phyloP scores from a whole-genome alignment of 345 rosid species.

The Eucalyptus rudis region DNA sequence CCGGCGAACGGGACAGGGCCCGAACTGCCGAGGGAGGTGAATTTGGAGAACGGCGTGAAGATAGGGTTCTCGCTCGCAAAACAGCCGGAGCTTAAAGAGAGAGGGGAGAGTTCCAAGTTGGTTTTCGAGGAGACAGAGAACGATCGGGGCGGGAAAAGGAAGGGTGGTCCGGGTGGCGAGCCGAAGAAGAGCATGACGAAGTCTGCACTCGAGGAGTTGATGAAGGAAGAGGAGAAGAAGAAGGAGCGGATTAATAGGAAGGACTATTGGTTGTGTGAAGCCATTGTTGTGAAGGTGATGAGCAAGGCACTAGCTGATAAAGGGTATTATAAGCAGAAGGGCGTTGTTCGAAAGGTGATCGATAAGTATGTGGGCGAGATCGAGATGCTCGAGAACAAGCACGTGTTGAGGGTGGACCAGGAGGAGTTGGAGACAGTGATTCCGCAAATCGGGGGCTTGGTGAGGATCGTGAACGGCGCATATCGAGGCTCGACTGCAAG shows the following conservation, averaged over 20 bases:
- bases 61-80: slow-evolving; percentile 65
- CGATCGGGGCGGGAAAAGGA: slow-evolving; percentile 8
- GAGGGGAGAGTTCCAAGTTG: slow-evolving; percentile 29
- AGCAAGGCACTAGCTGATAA: slow-evolving; percentile 62
- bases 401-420: slow-evolving; percentile 77
- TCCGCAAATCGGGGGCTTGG: slow-evolving; percentile 71
- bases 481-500: slow-evolving; percentile 75
- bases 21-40: slow-evolving; percentile 12
- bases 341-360: slow-evolving; percentile 69
- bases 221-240: slow-evolving; percentile 80
- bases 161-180: slow-evolving; percentile 4
- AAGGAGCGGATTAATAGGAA: slow-evolving; percentile 78
- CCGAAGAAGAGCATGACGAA: slow-evolving; percentile 14
- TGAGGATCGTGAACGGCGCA: slow-evolving; percentile 84
- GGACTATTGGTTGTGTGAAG: slow-evolving; percentile 85
- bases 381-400: slow-evolving; percentile 76
- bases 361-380: slow-evolving; percentile 84
- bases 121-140: slow-evolving; percentile 55
- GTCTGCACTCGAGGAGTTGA: slow-evolving; percentile 77
- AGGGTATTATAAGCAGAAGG: slow-evolving; percentile 90
- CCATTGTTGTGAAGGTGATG: slow-evolving; percentile 83
- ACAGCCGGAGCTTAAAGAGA: slow-evolving; percentile 21
- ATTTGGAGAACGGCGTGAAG: slow-evolving; percentile 47
- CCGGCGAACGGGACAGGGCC: not conserved
- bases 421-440: slow-evolving; percentile 95